These are phyloP conservation scores for Prillingera fragicola DNA, from an alignment of 1,284 basidiomycete species.

Conservation along the genomic window DNA sequence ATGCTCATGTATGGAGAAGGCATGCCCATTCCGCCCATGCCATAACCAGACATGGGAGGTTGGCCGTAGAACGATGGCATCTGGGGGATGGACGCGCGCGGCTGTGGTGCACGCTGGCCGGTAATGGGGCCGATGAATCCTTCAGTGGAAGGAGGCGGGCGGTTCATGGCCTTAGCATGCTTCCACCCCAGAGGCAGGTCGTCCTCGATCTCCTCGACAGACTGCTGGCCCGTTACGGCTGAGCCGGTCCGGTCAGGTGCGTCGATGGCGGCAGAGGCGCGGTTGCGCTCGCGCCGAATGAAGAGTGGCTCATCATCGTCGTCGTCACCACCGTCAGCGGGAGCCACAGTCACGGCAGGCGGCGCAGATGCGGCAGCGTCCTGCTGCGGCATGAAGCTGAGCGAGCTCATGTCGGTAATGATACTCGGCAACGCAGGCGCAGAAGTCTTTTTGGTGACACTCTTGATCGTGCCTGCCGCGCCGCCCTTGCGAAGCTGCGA, in stretches of 20 bases:
- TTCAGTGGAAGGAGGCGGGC: slow-evolving; percentile 1
- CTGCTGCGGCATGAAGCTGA: slow-evolving; percentile 11
- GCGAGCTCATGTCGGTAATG: slow-evolving; percentile 10
- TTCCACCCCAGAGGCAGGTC: slow-evolving; percentile 40
- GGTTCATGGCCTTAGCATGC: slow-evolving; percentile 26
- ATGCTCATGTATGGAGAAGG: slow-evolving; percentile 6
- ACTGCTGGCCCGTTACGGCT: slow-evolving; percentile 3
- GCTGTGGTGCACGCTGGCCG: not conserved
- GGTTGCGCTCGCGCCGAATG: slow-evolving; percentile 7
- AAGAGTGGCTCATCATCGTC: slow-evolving; percentile 33
- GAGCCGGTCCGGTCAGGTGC: not conserved
- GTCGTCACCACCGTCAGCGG: slow-evolving; percentile 16
- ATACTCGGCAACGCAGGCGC: not conserved
- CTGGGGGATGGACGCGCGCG: slow-evolving; percentile 1
- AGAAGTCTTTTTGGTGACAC: not conserved
- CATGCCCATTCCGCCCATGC: slow-evolving; percentile 10
- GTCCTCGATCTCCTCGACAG: slow-evolving; percentile 30
- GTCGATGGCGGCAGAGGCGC: not conserved
- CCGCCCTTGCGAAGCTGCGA: slow-evolving; percentile 17
- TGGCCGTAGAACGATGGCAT: slow-evolving; percentile 7
- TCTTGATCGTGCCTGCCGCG: not conserved
- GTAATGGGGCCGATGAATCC: too few species aligned
- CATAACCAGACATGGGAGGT: slow-evolving; percentile 4
- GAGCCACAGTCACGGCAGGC: too few species aligned
- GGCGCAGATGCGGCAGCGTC: too few species aligned